These are phyloP conservation scores for Candida sp. DNA, from an alignment of 1,139 yeast genomes.

Conservation along the genomic window DNA sequence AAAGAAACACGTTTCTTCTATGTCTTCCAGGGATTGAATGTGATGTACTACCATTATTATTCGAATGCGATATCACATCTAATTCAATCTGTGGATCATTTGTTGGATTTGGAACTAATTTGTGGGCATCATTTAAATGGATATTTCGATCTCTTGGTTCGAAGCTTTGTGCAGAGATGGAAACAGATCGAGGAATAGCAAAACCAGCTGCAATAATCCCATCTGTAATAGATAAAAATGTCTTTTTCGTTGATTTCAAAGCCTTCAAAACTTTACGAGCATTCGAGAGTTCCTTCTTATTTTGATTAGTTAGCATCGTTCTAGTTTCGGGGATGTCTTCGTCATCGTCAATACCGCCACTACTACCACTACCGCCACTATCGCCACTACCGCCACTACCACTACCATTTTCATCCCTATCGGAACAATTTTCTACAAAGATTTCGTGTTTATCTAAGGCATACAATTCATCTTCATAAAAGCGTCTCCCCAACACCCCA, in stretches of 20 bases:
- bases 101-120: slow-evolving; percentile 3
- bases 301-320: neutral
- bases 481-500: slow-evolving; percentile 77
- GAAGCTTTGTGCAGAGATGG: slow-evolving; percentile 27
- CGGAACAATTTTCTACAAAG: slow-evolving; percentile 32
- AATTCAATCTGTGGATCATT: neutral
- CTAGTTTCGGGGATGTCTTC: neutral
- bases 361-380: slow-evolving; percentile 1
- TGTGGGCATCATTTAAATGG: slow-evolving; percentile 5
- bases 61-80: neutral
- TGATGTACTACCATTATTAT: slow-evolving; percentile 5
- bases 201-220: slow-evolving; percentile 56
- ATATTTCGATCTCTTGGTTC: slow-evolving; percentile 8
- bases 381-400: slow-evolving; percentile 7
- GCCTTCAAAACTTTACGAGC: slow-evolving; percentile 9
- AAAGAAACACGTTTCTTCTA: slow-evolving; percentile 50
- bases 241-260: slow-evolving; percentile 28
- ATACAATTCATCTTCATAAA: slow-evolving; percentile 65
- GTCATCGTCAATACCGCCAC: neutral
- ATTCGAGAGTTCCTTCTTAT: slow-evolving; percentile 2
- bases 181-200: slow-evolving; percentile 55
- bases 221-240: slow-evolving; percentile 48
- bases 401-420: slow-evolving; percentile 10
- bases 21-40: slow-evolving; percentile 11
- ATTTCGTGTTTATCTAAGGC: slow-evolving; percentile 43